Conservation (phyloP, 2,329 filamentous ascomycete genomes). For the Claviceps spartinae region DNA sequence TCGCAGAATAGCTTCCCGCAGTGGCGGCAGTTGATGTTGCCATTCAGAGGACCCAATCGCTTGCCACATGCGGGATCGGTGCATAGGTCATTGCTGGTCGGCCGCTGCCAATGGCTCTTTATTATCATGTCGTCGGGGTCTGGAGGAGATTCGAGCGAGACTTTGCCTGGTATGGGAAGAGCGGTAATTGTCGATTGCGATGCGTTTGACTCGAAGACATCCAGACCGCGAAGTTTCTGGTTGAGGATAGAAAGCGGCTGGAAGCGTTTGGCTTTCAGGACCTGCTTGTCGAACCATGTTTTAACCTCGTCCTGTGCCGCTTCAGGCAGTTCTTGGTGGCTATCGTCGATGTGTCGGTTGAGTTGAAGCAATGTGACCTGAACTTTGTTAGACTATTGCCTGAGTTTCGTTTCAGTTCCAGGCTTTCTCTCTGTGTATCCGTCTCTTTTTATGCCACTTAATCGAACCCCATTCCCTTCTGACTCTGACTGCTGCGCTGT, state of each 20-base stretch:
- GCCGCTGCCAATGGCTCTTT: slow-evolving; percentile 75
- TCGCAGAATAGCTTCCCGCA: slow-evolving; percentile 93
- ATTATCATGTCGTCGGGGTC: slow-evolving; percentile 89
- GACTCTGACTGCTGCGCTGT: not conserved
- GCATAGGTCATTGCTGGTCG: slow-evolving; percentile 62
- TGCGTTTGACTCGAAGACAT: slow-evolving; percentile 89
- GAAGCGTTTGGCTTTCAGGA: slow-evolving; percentile 84
- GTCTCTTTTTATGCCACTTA: not conserved
- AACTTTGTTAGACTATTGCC: not conserved
- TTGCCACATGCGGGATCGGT: slow-evolving; percentile 79
- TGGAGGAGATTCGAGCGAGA: slow-evolving; percentile 26
- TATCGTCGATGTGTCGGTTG: slow-evolving; percentile 75
- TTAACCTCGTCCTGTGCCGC: slow-evolving; percentile 88
- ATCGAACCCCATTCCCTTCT: not conserved
- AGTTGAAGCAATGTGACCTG: slow-evolving; percentile 85
- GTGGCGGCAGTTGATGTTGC: slow-evolving; percentile 82
- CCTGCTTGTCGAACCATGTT: slow-evolving; percentile 92
- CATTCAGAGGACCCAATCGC: slow-evolving; percentile 63
- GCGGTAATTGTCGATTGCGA: slow-evolving; percentile 28
- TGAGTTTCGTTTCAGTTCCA: not conserved
- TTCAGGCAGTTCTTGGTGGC: slow-evolving; percentile 77
- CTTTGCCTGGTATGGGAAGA: slow-evolving; percentile 20
- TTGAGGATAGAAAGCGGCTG: slow-evolving; percentile 84
- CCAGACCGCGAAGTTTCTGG: slow-evolving; percentile 82
- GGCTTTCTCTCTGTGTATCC: not conserved